Conservation (phyloP, 305 asterid species). For the Rubia balearica region DNA sequence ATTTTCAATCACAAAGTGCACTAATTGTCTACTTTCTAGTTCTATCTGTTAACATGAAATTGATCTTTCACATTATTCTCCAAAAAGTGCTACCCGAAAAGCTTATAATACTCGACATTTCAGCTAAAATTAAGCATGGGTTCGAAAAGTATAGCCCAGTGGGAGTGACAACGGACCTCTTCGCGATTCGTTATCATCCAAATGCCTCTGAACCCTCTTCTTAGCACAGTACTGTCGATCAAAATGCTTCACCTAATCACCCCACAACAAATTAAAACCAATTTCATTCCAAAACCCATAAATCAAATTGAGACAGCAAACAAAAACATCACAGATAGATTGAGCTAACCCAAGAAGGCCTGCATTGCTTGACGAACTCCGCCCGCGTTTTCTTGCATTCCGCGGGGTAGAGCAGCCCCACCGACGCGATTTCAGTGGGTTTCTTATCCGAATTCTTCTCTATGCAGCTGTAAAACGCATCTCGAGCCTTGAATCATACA, state of each 20-base stretch:
- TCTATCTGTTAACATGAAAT: background rate
- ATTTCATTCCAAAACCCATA: background rate
- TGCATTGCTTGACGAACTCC: constrained; percentile 57
- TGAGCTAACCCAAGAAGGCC: constrained; percentile 73
- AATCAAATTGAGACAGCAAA: background rate
- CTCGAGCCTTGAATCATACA: constrained; percentile 57
- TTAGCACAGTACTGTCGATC: constrained; percentile 86
- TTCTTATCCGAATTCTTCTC: constrained; percentile 69
- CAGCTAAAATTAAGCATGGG: constrained; percentile 28
- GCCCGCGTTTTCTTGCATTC: constrained; percentile 75
- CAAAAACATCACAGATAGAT: constrained; percentile 1
- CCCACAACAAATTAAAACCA: background rate
- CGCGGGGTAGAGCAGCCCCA: constrained; percentile 77
- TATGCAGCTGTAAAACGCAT: constrained; percentile 72
- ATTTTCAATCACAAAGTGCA: background rate
- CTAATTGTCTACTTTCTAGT: background rate
- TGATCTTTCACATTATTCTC: background rate
- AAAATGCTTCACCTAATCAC: constrained; percentile 81
- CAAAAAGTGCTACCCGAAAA: background rate
- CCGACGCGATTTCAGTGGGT: constrained; percentile 71
- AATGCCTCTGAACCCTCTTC: constrained; percentile 74
- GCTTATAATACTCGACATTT: background rate
- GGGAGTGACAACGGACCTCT: constrained; percentile 95
- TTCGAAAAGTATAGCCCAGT: constrained; percentile 51
- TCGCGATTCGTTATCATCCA: constrained; percentile 80